Evolutionary conservation across 2,329 filamentous ascomycete species (phyloP), one percentile per base, ranked within the genome.

Genomic region (Arthrobotrys musiformis): DNA sequence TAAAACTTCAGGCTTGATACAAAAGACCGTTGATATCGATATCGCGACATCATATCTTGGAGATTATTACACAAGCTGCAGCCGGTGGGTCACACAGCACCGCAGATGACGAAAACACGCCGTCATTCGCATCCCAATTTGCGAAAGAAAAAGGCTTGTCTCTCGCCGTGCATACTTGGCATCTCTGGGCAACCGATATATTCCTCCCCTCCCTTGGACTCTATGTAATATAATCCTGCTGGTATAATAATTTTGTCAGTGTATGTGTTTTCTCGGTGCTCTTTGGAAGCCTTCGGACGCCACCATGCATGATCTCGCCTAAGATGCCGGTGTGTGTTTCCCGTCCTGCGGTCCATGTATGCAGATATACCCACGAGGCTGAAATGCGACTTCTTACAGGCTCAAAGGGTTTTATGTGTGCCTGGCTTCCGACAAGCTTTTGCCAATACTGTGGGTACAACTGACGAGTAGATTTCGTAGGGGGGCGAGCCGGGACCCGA

Each of bases 231-330:
- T 48, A 48, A 35, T n/a, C 37, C 11, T 30, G 13, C 17, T 13
- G 24, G 15, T 54, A 37, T 52, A 35, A 56, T 52, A 8, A 28
- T 66, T 50, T 7, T 4, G 44, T 30, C n/a, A 2, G 11, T 46
- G 42, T 30, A 6, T n/a, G 42, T 50, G 33, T 33, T 30, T 35
- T 33, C 48, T 15, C n/a, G n/a, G n/a, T n/a, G n/a, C n/a, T n/a
- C n/a, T 19, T 30, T 54, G 46, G 33, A 19, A 44, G 33, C n/a
- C 52, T 48, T 54, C 26, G 37, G 28, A 60, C 56, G 72, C 64
- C 63, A 76, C 56, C 46, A 58, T 76, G 64, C 64, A 64, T 30
- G 28, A 44, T 60, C 37, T 76, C 72, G 72, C 72, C 60, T 58
- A 64, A 48, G 24, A 13, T 54, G 30, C 70, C 52, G 42, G 66